Evolutionary conservation across 306 rosid genomes (phyloP), one percentile per base, ranked within the genome.

Genomic region (Sindora glabra): DNA sequence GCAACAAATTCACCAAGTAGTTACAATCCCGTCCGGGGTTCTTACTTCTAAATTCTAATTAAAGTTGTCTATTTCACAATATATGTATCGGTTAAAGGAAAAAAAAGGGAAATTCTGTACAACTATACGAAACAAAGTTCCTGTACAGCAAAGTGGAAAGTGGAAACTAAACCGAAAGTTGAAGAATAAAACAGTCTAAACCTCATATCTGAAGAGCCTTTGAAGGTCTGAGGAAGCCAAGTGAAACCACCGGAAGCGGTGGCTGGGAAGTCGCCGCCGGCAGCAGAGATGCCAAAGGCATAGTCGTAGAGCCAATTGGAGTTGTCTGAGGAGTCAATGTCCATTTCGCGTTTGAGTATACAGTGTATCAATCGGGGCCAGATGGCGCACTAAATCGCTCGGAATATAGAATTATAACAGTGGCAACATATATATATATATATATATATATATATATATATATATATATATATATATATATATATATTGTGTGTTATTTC

Each of bases 271-370:
- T 69, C 67, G 30, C 71, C 30, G 21, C 42, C 84, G 64, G 75
- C 53, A 34, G 70, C 66, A 29, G 78, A 38, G 32, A 80, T 62
- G 19, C 69, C 74, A 46, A 77, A 29, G 63, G 47, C 70, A 71
- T 78, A 83, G 73, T 78, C 86, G 13, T 57, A 80, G 39, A 87
- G 84, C 90, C 90, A 81, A 53, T 48, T 61, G 41, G 80, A 74
- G 34, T 59, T 68, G 10, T 68, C 74, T 0, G 78, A 36, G 15
- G 83, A 63, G 61, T 64, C 68, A 17, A 74, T 59, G 22, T 81
- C 84, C 87, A 83, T 86, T 60, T 25, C 39, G 64, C 19, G 41
- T 10, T 30, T 8, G 59, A 15, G 38, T 0, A 52, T n/a, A 22
- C 16, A 32, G 46, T 6, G n/a, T 16, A 46, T 44, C 38, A 13